Base-by-base conservation (phyloP, 805 yeast genomes). In the Priceomyces melissophilus region DNA sequence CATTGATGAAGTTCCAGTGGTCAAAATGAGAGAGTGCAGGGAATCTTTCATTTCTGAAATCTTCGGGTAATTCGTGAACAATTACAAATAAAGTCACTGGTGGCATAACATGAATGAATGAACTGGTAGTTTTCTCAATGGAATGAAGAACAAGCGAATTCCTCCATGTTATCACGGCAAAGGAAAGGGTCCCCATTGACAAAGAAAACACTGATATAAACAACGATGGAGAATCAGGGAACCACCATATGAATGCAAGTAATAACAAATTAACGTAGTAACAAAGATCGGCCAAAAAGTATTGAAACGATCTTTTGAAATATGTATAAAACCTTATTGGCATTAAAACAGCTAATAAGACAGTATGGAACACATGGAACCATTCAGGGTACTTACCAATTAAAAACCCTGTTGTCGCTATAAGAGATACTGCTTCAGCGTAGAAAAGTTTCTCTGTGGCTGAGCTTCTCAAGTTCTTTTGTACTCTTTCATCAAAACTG, bases 121-220 rank as follows among this genome's bases (percentile, higher is more conserved):
- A 82, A 14, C 91, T 81, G 2, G 98, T 93, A 11, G 90, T 87
- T 61, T 91, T 91, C 49, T 91, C 99, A 45, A 91, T 76, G 10
- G 91, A 82, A 57, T 91, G 99, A 36, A 91, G 70, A 7, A 91
- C 98, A 41, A 91, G 70, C 5, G 96, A 89, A 60, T 91, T 91
- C 51, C 96, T 74, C 99, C 98, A 91, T 0, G 96, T 87, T 33
- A 91, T 81, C 15, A 91, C 96, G 0, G 97, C 97, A 76, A 87
- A 90, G 4, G 96, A 78, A 41, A 91, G 65, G 0, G 97, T 87
- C 1, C 98, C 99, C 66, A 84, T 81, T 1, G 93, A 76, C 45
- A 91, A 79, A 8, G 96, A 84, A 62, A 87, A 90, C 49, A 95
- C 88, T 2, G 91, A 76, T 11, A 87, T 79, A 63, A 84, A 91